phyloP scores from a whole-genome alignment of 257 asterid species.

The Nicotiana noctiflora region DNA sequence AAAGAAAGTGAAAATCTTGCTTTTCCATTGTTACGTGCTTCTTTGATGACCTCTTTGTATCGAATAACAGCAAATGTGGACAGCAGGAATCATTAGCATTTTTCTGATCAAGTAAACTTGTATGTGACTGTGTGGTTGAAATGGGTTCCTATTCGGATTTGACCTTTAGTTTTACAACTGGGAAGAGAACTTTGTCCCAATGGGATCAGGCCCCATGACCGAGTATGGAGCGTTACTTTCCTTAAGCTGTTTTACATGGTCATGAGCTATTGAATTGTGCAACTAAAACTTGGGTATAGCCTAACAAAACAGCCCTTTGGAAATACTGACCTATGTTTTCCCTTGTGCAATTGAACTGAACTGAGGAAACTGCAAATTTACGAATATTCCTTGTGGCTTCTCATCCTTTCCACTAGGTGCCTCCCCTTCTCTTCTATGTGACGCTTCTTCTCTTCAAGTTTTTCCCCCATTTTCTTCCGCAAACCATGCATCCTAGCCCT shows the following conservation, averaged over 20 bases:
- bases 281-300: neutral
- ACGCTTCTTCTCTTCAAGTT: slow-evolving; percentile 80
- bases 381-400: slow-evolving; percentile 35
- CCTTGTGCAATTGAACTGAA: neutral
- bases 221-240: neutral
- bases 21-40: neutral
- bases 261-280: neutral
- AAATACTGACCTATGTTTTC: neutral
- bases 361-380: neutral
- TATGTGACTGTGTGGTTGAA: neutral
- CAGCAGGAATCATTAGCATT: neutral
- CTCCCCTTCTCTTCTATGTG: slow-evolving; percentile 76
- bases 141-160: neutral
- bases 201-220: neutral
- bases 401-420: slow-evolving; percentile 71
- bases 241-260: no score
- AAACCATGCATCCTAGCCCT: slow-evolving; percentile 72
- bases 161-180: neutral
- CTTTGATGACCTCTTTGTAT: neutral
- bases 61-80: neutral
- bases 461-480: slow-evolving; percentile 87
- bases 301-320: neutral
- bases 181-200: neutral
- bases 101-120: neutral
- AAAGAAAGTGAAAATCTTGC: neutral